Evolutionary conservation across 352 stramenopile genomes (phyloP).

Genomic region (Pythium folliculosum): DNA sequence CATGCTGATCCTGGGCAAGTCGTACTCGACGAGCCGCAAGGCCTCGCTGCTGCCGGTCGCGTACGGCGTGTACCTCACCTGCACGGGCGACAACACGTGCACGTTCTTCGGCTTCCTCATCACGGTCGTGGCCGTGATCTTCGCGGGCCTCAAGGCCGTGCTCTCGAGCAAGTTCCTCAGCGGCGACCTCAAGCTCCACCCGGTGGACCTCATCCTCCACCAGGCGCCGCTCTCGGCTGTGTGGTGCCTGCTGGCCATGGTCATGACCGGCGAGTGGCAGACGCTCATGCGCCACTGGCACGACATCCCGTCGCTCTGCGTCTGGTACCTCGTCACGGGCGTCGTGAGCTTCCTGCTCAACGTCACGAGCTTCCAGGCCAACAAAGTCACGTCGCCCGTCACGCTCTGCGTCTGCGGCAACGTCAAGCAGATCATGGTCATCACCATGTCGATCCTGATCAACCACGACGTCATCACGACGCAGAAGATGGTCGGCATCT

Average conservation of each 20-base stretch:
- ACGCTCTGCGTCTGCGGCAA: slow-evolving; percentile 94
- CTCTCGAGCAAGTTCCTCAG: slow-evolving; percentile 93
- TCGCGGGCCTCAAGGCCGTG: slow-evolving; percentile 93
- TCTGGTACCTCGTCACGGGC: slow-evolving; percentile 87
- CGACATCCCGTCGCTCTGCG: slow-evolving; percentile 50
- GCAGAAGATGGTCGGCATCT: slow-evolving; percentile 71
- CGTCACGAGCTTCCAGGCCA: slow-evolving; percentile 93
- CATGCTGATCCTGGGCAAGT: slow-evolving; percentile 78
- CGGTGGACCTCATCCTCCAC: slow-evolving; percentile 91
- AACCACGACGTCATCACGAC: slow-evolving; percentile 71
- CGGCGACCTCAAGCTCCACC: slow-evolving; percentile 92
- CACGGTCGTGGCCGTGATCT: slow-evolving; percentile 86
- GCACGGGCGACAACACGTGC: slow-evolving; percentile 88
- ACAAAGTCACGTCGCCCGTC: slow-evolving; percentile 94
- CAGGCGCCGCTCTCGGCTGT: slow-evolving; percentile 92
- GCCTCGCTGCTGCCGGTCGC: slow-evolving; percentile 72
- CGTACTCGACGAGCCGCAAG: slow-evolving; percentile 77
- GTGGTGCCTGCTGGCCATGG: slow-evolving; percentile 85
- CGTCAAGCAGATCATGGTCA: slow-evolving; percentile 93
- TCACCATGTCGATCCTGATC: slow-evolving; percentile 78
- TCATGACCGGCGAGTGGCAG: slow-evolving; percentile 77
- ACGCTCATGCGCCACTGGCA: slow-evolving; percentile 67
- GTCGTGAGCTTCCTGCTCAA: slow-evolving; percentile 93
- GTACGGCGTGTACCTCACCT: slow-evolving; percentile 82
- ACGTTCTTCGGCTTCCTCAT: slow-evolving; percentile 89